Evolutionary conservation across 306 rosid species (phyloP).

Genomic region (Lithocarpus polystachyus): DNA sequence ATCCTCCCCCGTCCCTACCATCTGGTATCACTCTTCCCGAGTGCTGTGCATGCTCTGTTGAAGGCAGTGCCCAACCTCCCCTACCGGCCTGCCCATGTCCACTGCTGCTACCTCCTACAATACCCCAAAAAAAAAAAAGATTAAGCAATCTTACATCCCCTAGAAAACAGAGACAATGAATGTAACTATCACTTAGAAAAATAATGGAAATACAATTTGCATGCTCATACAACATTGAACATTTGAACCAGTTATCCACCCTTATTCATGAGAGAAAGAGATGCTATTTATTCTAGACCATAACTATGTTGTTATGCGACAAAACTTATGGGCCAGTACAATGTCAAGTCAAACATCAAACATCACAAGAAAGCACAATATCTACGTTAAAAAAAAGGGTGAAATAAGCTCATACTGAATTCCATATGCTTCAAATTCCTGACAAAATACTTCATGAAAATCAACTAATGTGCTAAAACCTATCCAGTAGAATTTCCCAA

Average conservation of each 20-base stretch:
- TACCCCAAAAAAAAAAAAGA: background rate
- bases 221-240: background rate
- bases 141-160: background rate
- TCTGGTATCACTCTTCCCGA: conserved; percentile 23
- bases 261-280: background rate
- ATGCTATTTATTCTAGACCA: background rate
- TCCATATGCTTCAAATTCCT: background rate
- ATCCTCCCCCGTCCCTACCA: conserved; percentile 16
- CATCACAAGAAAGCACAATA: background rate
- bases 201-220: background rate
- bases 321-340: background rate
- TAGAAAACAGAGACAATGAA: background rate
- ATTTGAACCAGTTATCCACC: background rate
- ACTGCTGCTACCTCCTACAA: conserved; percentile 38
- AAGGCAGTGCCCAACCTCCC: conserved; percentile 67
- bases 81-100: conserved; percentile 33
- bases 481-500: background rate
- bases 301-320: background rate
- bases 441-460: background rate
- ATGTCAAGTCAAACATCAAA: background rate
- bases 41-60: conserved; percentile 30
- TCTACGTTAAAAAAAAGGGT: background rate
- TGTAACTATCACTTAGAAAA: background rate
- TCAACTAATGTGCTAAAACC: background rate
- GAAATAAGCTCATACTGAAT: background rate